These are phyloP conservation scores for Xylaria intraflava DNA, from an alignment of 495 filamentous ascomycete species.

Conservation along the genomic window DNA sequence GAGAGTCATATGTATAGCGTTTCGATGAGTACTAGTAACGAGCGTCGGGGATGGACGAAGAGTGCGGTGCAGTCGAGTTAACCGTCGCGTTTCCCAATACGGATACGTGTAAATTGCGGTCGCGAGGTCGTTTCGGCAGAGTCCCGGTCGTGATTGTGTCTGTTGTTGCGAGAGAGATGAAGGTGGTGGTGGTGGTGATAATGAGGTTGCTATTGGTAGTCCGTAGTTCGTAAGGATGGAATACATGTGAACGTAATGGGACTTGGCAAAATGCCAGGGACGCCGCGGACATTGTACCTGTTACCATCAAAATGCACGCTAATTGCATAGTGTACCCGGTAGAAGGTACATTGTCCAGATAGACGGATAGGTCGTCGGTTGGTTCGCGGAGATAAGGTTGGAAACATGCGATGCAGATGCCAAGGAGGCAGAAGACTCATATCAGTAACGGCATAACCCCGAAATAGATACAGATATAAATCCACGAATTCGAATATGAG, in stretches of 20 bases:
- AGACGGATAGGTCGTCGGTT: too few relatives aligned
- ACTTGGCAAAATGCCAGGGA: conserved; percentile 1
- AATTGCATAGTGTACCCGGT: not conserved
- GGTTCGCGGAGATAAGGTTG: too few relatives aligned
- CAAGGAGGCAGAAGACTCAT: too few relatives aligned
- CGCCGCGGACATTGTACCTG: too few relatives aligned
- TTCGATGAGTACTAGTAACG: not conserved
- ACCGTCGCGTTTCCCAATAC: not conserved
- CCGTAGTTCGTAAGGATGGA: too few relatives aligned
- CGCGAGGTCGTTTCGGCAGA: not conserved
- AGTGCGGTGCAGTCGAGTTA: not conserved
- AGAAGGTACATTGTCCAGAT: too few relatives aligned
- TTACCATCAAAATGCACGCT: not conserved
- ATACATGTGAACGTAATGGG: not conserved
- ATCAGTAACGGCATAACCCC: too few relatives aligned
- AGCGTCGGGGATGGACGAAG: not conserved
- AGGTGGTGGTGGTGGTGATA: not conserved
- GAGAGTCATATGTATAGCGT: not conserved
- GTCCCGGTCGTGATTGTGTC: not conserved
- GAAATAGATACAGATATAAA: too few relatives aligned
- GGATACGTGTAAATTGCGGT: not conserved
- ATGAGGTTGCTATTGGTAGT: not conserved
- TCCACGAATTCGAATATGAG: too few relatives aligned
- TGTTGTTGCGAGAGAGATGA: not conserved
- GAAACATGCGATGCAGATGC: not conserved